Evolutionary conservation across 2,329 filamentous ascomycete genomes (phyloP), one percentile per base, ranked within the genome.

Genomic region (Aureobasidium sp.): DNA sequence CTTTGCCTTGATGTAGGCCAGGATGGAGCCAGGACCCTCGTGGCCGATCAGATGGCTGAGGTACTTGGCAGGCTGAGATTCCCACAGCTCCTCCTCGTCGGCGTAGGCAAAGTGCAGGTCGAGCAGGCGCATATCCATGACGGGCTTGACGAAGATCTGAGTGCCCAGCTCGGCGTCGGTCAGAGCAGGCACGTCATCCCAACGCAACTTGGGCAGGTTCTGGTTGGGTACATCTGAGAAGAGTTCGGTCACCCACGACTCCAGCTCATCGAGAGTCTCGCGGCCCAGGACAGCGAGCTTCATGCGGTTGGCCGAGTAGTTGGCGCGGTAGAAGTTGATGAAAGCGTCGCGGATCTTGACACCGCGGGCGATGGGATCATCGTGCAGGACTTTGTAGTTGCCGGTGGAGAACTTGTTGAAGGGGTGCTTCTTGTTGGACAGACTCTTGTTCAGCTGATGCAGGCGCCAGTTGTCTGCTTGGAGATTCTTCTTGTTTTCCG

Each of bases 401-500:
- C 90, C 90, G 0, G 90, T 96, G 0, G 88, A 90, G 66, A 96
- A 96, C 64, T 95, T 86, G 66, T 88, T 88, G 67, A 87, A 95
- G 0, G 90, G 90, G 63, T 96, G 90, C 12, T 84, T 81, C 3
- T 87, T 84, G 68, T 91, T 95, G 2, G 89, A 88, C n/a, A 93
- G 73, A 3, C 85, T 85, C 72, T 95, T 95, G 65, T 88, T 86
- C 21, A 96, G 77, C 70, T 96, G 90, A 63, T 91, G 83, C 58
- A 95, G 72, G 14, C 90, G 82, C 89, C 90, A 95, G 53, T 80
- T 79, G 64, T 96, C 90, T 66, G 82, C 91, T 71, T 96, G 90
- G 44, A 96, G 74, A 62, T 96, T 96, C 79, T 96, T 96, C 78
- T 95, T 95, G 73, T 96, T 95, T 69, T 96, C 90, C 4, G 90